phyloP scores from a whole-genome alignment of 164 flowering plant genomes.

The Pachysandra terminalis region DNA sequence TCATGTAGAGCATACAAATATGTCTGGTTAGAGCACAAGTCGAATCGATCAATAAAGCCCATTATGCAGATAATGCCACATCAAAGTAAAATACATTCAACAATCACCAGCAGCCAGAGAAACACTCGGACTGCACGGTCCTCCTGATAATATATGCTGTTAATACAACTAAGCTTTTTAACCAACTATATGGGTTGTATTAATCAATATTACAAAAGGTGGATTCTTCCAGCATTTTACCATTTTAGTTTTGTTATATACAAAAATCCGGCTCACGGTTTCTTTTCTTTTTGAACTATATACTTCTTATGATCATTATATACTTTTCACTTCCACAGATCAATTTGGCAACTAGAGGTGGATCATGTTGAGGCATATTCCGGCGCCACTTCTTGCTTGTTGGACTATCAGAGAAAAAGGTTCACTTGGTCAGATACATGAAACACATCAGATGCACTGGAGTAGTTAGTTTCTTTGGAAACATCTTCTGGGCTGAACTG shows the following conservation, averaged over 20 bases:
- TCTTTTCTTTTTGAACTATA: constrained; percentile 9
- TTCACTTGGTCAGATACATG: constrained; percentile 40
- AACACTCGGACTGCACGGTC: constrained; percentile 13
- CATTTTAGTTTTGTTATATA: constrained; percentile 53
- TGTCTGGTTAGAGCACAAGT: constrained; percentile 9
- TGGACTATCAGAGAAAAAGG: constrained; percentile 26
- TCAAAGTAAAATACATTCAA: constrained; percentile 12
- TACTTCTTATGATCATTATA: constrained; percentile 25
- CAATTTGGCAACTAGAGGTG: constrained; percentile 53
- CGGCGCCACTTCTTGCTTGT: constrained; percentile 31
- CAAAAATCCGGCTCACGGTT: constrained; percentile 32
- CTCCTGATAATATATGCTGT: constrained; percentile 19
- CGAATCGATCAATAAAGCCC: constrained; percentile 20
- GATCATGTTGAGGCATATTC: constrained; percentile 56
- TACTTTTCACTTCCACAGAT: constrained; percentile 67
- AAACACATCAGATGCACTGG: constrained; percentile 28
- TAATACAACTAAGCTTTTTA: constrained; percentile 7
- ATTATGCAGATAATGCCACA: constrained; percentile 15
- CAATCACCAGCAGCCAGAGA: too few species aligned
- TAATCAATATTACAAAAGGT: too few species aligned
- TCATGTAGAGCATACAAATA: constrained; percentile 14
- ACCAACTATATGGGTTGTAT: constrained; percentile 8
- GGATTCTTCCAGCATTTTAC: constrained; percentile 20
- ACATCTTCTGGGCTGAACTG: constrained; percentile 69
- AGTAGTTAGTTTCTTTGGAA: too few species aligned